Percentiles rank a stretch among this genome's conserved stretches.
Conservation (phyloP, 2,329 filamentous ascomycete genomes). For the Laburnicola sp. region DNA sequence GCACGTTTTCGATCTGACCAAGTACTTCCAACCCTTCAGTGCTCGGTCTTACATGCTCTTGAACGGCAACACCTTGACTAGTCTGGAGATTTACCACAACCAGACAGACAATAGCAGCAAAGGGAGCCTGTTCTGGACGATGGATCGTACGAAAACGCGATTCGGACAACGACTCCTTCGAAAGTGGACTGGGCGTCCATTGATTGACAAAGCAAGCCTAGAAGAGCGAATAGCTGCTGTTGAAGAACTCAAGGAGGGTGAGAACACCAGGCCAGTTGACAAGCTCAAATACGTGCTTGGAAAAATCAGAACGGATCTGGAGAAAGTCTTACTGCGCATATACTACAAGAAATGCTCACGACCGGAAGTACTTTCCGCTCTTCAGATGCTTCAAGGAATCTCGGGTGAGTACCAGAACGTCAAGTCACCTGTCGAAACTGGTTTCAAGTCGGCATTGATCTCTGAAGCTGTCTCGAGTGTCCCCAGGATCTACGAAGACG, state of each 20-base stretch:
- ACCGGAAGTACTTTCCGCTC: constrained; percentile 79
- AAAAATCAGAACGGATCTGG: constrained; percentile 77
- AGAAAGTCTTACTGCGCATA: constrained; percentile 90
- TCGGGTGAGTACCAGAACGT: constrained; percentile 73
- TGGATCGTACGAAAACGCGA: constrained; percentile 88
- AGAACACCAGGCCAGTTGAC: constrained; percentile 69
- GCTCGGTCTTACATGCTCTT: constrained; percentile 93
- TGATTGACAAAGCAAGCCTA: constrained; percentile 74
- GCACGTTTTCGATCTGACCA: constrained; percentile 93
- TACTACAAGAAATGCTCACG: constrained; percentile 97
- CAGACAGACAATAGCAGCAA: constrained; percentile 82
- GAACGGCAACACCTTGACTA: constrained; percentile 91
- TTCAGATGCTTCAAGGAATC: constrained; percentile 84
- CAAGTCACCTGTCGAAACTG: constrained; percentile 65
- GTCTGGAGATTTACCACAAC: constrained; percentile 93
- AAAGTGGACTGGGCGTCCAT: constrained; percentile 91
- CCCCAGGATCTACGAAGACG: constrained; percentile 72
- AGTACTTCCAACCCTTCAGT: constrained; percentile 96
- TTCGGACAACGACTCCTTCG: constrained; percentile 86
- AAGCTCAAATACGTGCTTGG: constrained; percentile 72
- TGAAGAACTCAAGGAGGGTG: constrained; percentile 75
- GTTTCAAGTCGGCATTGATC: constrained; percentile 72
- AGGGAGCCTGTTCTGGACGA: constrained; percentile 92
- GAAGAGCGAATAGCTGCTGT: constrained; percentile 82
- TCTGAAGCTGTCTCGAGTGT: constrained; percentile 72